Base-by-base conservation (phyloP, 192 early-diverging fungal genomes). In the Helicostylum pulchrum region DNA sequence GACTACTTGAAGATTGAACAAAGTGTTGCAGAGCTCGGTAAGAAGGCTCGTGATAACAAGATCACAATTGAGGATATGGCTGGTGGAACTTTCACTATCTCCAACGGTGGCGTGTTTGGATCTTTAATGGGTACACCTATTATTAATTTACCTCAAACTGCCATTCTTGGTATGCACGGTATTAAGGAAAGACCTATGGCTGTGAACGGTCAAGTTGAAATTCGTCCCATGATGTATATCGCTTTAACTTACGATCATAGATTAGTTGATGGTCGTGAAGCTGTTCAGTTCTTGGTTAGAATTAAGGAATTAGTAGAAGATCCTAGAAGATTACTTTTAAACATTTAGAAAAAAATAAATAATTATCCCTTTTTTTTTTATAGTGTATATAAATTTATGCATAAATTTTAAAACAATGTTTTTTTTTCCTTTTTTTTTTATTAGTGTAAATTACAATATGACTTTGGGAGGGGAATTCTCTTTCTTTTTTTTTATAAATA, bases 231-330 rank as follows among this genome's bases (percentile, higher is more conserved):
- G 89, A 99, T 99, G 97, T 97, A 97, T 76, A 77, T 99, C 72
- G 95, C 95, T 34, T 81, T 99, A 61, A 97, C 97, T 34, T 99
- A 99, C 68, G 97, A 99, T 74, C 97, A 99, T 84, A 91, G 97
- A 62, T 78, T 99, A 67, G 94, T 99, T 80, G 97, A 99, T 71
- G 97, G 94, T 46, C 92, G 97, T 80, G 97, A 99, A 83, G 97
- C 97, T 23, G 92, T 94, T 21, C 96, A 94, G 34, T 99, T 99
- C 90, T 82, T 99, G 51, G 93, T 97, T 69, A 96, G 93, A 77
- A 44, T 99, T 58, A 99, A 99, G 85, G 92, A 99, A 81, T 78
- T 83, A 64, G 87, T 99, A 57, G 97, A 99, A 83, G 97, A 99
- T 73, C 97, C 97, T 50, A 80, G 87, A 45, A 84, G 95, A 66